Evolutionary conservation across 2,329 filamentous ascomycete genomes (phyloP).

Genomic region (Pseudogymnoascus sp.): DNA sequence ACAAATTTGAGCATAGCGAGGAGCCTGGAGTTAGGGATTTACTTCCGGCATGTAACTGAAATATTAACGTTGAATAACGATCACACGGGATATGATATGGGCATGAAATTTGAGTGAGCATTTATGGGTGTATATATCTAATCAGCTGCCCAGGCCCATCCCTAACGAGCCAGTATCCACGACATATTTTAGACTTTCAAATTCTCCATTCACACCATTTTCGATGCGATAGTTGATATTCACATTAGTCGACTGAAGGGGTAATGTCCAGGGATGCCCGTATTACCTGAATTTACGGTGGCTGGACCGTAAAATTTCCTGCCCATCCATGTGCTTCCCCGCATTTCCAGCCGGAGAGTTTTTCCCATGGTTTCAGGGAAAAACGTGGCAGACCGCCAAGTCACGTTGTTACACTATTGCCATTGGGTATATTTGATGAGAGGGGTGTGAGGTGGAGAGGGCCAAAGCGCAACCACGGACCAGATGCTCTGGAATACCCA

Average conservation of each 20-base stretch:
- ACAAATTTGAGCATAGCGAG: slow-evolving; percentile 12
- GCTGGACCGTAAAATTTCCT: background rate
- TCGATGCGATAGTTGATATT: background rate
- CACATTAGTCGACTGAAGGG: background rate
- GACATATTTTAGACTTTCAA: background rate
- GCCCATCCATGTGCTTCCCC: background rate
- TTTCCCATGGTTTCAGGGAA: background rate
- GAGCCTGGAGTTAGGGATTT: slow-evolving; percentile 9
- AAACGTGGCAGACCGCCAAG: background rate
- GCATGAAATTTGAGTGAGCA: background rate
- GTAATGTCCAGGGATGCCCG: background rate
- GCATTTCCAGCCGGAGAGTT: background rate
- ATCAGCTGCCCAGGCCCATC: background rate
- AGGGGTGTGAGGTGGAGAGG: background rate
- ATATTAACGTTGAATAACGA: slow-evolving; percentile 5
- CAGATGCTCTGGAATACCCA: background rate
- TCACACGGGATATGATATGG: background rate
- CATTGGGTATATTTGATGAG: background rate
- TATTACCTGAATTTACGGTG: background rate
- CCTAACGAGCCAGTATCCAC: background rate
- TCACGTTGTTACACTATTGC: background rate
- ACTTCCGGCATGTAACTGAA: background rate
- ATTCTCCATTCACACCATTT: background rate
- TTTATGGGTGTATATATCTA: too few relatives aligned
- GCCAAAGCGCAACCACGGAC: background rate